These are phyloP conservation scores for Sergeia podlipaevii DNA, from an alignment of 208 protist species.

Conservation along the genomic window DNA sequence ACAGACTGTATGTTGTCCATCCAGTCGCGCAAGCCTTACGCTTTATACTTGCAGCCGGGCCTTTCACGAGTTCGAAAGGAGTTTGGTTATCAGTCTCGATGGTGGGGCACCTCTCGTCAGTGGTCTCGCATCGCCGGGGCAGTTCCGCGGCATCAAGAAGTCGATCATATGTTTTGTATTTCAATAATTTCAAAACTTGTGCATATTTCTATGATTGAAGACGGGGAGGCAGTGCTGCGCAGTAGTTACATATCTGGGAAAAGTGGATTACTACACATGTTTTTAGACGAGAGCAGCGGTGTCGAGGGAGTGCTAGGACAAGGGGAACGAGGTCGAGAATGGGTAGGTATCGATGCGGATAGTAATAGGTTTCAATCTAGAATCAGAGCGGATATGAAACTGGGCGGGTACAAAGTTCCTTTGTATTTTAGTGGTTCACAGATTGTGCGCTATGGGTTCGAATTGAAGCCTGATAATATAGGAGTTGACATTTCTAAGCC, in stretches of 20 bases:
- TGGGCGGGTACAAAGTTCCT: constrained; percentile 33
- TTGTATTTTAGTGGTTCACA: constrained; percentile 36
- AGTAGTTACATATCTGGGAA: constrained; percentile 39
- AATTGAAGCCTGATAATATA: constrained; percentile 18
- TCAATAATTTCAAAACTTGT: constrained; percentile 25
- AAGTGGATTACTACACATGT: constrained; percentile 8
- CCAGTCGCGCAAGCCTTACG: constrained; percentile 14
- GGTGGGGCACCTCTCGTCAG: constrained; percentile 53
- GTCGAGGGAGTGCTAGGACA: no score
- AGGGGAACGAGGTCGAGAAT: no score
- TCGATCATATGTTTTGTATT: constrained; percentile 14
- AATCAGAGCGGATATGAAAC: constrained; percentile 22
- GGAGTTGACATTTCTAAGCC: constrained; percentile 24
- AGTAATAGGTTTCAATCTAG: not conserved
- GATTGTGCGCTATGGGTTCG: constrained; percentile 14
- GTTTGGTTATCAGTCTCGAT: constrained; percentile 40
- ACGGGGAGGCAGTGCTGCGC: constrained; percentile 38
- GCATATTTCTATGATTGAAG: constrained; percentile 68
- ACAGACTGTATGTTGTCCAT: no score
- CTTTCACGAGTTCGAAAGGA: constrained; percentile 16
- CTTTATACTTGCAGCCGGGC: not conserved
- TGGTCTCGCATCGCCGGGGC: constrained; percentile 32
- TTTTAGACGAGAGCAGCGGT: not conserved
- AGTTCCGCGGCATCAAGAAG: constrained; percentile 2
- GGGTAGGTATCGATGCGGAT: not conserved